A percentile compares a stretch with the other conserved stretches of the same genome.
phyloP scores from a whole-genome alignment of 2,329 filamentous ascomycete species.

The Penicillium glabrum region DNA sequence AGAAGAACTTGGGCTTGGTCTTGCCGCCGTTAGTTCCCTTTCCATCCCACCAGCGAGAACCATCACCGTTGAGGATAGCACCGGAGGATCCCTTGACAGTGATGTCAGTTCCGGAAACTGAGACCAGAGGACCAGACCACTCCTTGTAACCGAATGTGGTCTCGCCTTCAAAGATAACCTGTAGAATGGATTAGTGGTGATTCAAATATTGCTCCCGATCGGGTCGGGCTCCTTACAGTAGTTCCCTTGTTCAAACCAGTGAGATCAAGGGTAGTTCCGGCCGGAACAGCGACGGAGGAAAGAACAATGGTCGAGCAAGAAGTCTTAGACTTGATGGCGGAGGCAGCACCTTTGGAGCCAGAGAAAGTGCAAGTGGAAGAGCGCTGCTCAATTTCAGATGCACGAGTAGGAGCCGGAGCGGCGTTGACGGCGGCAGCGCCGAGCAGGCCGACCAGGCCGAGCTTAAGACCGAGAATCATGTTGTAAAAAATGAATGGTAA shows the following conservation, averaged over 20 bases:
- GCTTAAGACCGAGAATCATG: not conserved
- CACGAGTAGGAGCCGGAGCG: constrained; percentile 11
- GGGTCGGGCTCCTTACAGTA: constrained; percentile 2
- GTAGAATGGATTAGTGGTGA: not conserved
- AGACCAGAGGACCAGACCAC: constrained; percentile 14
- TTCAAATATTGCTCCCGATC: not conserved
- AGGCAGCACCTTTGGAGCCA: constrained; percentile 12
- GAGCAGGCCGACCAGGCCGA: not conserved
- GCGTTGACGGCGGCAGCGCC: constrained; percentile 6
- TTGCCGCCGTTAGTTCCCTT: constrained; percentile 61
- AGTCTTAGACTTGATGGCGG: constrained; percentile 11
- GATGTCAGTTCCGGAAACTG: constrained; percentile 15
- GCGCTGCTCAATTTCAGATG: constrained; percentile 12
- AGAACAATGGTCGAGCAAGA: constrained; percentile 18
- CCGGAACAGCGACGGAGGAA: constrained; percentile 13
- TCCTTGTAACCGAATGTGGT: constrained; percentile 20
- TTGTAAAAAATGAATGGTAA: not conserved
- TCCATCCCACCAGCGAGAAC: constrained; percentile 60
- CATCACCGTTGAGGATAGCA: constrained; percentile 12
- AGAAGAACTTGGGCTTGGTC: constrained; percentile 66
- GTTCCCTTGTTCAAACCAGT: constrained; percentile 14
- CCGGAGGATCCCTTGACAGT: constrained; percentile 14
- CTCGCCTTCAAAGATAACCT: constrained; percentile 17
- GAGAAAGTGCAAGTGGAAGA: constrained; percentile 17
- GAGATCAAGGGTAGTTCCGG: constrained; percentile 17